phyloP scores from a whole-genome alignment of 2,329 filamentous ascomycete genomes.

The Apiospora phragmitis region DNA sequence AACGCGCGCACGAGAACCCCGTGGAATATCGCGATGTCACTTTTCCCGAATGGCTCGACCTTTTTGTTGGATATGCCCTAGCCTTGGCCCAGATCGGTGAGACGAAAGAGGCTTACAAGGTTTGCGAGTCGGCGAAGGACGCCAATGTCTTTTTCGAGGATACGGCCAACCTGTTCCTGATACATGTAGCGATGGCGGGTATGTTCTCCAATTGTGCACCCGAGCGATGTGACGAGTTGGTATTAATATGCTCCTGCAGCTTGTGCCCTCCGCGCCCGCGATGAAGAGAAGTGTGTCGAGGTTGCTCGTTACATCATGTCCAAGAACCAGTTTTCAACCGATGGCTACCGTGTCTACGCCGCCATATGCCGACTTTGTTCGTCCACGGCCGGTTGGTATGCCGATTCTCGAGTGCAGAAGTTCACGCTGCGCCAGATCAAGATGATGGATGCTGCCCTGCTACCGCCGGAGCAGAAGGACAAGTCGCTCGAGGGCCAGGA shows the following conservation, averaged over 20 bases:
- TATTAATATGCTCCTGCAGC: constrained; percentile 41
- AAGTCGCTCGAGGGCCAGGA: constrained; percentile 24
- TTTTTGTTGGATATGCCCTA: constrained; percentile 87
- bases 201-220: constrained; percentile 32
- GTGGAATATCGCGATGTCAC: constrained; percentile 66
- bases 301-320: constrained; percentile 83
- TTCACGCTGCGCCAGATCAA: constrained; percentile 91
- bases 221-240: background rate
- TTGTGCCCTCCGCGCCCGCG: constrained; percentile 79
- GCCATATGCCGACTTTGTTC: constrained; percentile 76
- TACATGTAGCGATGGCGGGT: constrained; percentile 78
- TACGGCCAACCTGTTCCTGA: constrained; percentile 65
- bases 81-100: constrained; percentile 69
- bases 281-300: constrained; percentile 72
- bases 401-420: constrained; percentile 81
- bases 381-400: constrained; percentile 73
- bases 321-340: constrained; percentile 75
- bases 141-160: constrained; percentile 81
- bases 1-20: constrained; percentile 28
- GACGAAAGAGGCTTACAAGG: constrained; percentile 72
- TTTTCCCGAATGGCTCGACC: constrained; percentile 83
- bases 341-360: constrained; percentile 81
- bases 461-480: constrained; percentile 47
- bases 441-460: constrained; percentile 73
- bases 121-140: constrained; percentile 75